Evolutionary conservation across 345 rosid genomes (phyloP), one percentile per base, ranked within the genome.

Genomic region (Hirschfeldia incana): DNA sequence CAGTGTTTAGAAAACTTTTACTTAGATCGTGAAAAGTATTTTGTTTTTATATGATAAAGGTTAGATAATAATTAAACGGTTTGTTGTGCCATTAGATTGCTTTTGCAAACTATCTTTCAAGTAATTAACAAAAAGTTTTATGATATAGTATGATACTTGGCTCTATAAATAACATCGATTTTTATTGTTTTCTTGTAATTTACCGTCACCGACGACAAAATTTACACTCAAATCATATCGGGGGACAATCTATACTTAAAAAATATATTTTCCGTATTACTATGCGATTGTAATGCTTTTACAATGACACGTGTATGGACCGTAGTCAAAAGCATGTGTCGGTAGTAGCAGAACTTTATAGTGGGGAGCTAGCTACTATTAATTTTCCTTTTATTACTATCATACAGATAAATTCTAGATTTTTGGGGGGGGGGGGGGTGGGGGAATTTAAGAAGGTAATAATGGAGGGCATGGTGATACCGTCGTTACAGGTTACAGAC

Each of bases 251-350:
- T 6, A 67, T 10, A 9, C 8, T 36, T 13, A 3, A 33, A 3
- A 49, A 28, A 13, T 59, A 60, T 59, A 67, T n/a, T 34, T 42
- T 30, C 2, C 44, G 69, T 46, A 46, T 76, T 44, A 46, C 27
- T 15, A 15, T 59, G 34, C 28, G 79, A 76, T 32, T 33, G 69
- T 8, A 61, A 37, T 53, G 16, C 13, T 15, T 36, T 64, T 2
- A 6, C n/a, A 11, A 12, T 15, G 73, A 71, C 77, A 78, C 77
- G 81, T 78, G 81, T 78, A 32, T 59, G 63, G 62, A 42, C 8
- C 1, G 9, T 42, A 58, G 81, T 66, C 77, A 61, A 58, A 78
- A 66, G 34, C 46, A 58, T 72, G 72, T 72, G 81, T 78, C 77
- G 81, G 81, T 72, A 30, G 73, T 30, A 57, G 67, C 66, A 65